Evolutionary conservation across 108 stramenopile species (phyloP).

Genomic region (Schizochytrium sp.): DNA sequence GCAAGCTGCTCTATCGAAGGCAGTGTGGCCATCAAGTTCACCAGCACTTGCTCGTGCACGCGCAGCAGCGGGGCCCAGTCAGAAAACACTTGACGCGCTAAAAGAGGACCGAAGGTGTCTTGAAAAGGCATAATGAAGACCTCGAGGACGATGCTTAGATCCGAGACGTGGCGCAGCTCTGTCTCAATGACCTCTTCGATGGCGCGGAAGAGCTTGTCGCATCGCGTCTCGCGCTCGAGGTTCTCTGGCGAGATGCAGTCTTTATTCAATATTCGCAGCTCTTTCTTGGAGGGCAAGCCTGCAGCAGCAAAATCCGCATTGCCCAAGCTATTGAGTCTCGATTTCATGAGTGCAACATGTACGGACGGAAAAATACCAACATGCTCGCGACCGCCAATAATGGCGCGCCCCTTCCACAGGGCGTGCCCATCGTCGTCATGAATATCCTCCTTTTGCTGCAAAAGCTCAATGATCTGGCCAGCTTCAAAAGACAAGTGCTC

Average conservation of each 20-base stretch:
- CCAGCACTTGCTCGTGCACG: neutral
- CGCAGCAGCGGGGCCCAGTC: slow-evolving; percentile 1
- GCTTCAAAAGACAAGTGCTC: neutral
- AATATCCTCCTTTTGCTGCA: neutral
- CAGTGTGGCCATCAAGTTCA: neutral
- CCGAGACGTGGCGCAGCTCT: neutral
- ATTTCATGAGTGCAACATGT: neutral
- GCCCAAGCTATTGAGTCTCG: neutral
- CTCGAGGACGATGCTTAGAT: neutral
- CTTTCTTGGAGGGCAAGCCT: neutral
- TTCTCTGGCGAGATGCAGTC: neutral
- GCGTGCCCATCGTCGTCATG: neutral
- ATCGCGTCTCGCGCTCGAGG: neutral
- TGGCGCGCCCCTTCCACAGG: neutral
- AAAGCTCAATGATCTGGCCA: neutral
- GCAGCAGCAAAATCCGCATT: neutral
- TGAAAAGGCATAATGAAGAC: neutral
- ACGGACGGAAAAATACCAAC: neutral
- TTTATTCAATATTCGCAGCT: neutral
- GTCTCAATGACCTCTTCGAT: neutral
- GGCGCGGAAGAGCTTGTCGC: neutral
- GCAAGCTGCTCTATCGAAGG: neutral
- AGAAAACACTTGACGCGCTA: neutral
- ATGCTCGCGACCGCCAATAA: neutral
- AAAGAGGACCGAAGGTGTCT: neutral